Evolutionary conservation across 192 early-diverging fungal species (phyloP).

Genomic region (Gryganskiella cystojenkinii): DNA sequence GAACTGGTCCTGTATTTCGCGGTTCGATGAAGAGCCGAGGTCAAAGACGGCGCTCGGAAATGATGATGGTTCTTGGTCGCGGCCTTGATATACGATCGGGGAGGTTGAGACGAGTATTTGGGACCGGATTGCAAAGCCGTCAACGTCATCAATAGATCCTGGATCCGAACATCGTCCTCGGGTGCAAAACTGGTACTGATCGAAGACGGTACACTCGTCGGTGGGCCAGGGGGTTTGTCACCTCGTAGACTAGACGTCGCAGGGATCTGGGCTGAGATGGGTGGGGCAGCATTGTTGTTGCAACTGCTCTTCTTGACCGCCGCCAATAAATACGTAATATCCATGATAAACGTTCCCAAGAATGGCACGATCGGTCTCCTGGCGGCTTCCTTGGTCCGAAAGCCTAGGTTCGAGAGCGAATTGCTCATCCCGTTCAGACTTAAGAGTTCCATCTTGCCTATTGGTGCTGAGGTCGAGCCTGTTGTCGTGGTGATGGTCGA

Average conservation of each 20-base stretch:
- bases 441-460: constrained; percentile 24
- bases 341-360: constrained; percentile 80
- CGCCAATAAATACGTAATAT: constrained; percentile 78
- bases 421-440: constrained; percentile 31
- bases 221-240: constrained; percentile 5
- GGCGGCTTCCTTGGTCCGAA: constrained; percentile 45
- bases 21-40: constrained; percentile 58
- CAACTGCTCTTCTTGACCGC: constrained; percentile 61
- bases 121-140: constrained; percentile 66
- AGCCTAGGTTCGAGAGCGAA: constrained; percentile 28
- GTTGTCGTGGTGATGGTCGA: not conserved
- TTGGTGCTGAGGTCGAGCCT: constrained; percentile 6
- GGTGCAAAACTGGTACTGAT: constrained; percentile 30
- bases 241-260: constrained; percentile 36
- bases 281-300: constrained; percentile 8
- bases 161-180: constrained; percentile 65
- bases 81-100: constrained; percentile 58
- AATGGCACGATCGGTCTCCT: constrained; percentile 75
- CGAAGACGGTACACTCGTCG: constrained; percentile 17
- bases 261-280: constrained; percentile 41
- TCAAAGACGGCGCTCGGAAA: constrained; percentile 61
- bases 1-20: constrained; percentile 46
- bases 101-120: constrained; percentile 61
- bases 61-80: constrained; percentile 62
- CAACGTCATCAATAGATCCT: constrained; percentile 68